Base-by-base conservation (phyloP, 495 filamentous ascomycete species). In the Tuber microsphaerosporum region DNA sequence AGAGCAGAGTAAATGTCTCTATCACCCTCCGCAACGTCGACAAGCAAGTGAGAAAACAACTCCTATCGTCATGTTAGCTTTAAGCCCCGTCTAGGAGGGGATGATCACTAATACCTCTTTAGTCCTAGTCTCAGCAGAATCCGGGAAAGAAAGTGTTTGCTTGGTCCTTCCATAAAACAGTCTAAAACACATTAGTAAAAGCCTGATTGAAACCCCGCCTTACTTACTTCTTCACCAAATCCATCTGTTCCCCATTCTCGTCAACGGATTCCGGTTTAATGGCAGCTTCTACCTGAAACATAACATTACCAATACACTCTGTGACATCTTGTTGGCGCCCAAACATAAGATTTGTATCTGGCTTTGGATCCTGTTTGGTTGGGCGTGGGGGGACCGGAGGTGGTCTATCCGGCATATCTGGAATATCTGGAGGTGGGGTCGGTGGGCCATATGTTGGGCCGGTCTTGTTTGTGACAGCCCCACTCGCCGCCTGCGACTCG, bases 291-390 rank as follows among this genome's bases (percentile, higher is more conserved):
- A 97, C 87, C 56, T 94, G 92, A 78, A 94, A 94, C 48, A 96
- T 88, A 37, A 96, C 90, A 82, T 95, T 94, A 56, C 93, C 93
- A 83, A 97, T 94, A 51, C 97, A 94, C 83, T 99, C 95, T 16
- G 92, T 94, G 10, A 97, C 95, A 85, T 99, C 95, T 85, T 97
- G 94, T 81, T 94, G 89, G 39, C 89, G 87, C 31, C 88, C 87
- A 79, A 89, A 86, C 82, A 91, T 89, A 0, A 90, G 83, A 72
- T 91, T 88, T 56, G 89, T 87, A 10, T 87, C 84, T 69, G 85
- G 86, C 6, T 86, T 41, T 20, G 77, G 72, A 20, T 70, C 69
- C 85, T 46, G 86, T 85, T 45, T 83, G 78, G 73, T 74, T 78
- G 69, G 86, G 75, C 68, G 77, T 26, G 84, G 83, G 46, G 85